phyloP scores from a whole-genome alignment of 2,329 filamentous ascomycete genomes.

The Emydomyces testavorans region DNA sequence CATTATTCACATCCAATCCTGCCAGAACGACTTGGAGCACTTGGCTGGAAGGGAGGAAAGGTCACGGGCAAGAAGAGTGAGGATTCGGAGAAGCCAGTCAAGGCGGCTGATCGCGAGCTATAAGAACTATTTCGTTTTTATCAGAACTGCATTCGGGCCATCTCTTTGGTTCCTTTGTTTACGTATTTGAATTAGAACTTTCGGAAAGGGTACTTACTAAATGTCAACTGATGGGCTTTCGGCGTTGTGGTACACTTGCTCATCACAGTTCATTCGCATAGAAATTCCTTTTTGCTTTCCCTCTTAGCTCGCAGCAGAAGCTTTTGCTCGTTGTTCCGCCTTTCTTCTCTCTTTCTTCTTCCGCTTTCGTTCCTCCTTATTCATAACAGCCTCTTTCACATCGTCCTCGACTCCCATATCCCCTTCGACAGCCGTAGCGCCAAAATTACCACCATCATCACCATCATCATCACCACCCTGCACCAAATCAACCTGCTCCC shows the following conservation, averaged over 20 bases:
- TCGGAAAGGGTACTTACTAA: slow-evolving; percentile 8
- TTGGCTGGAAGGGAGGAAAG: slow-evolving; percentile 65
- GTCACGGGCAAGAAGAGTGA: slow-evolving; percentile 38
- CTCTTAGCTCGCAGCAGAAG: slow-evolving; percentile 8
- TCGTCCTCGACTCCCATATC: slow-evolving; percentile 31
- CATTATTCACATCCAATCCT: slow-evolving; percentile 97
- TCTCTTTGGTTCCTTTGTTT: slow-evolving; percentile 2
- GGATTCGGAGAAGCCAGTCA: slow-evolving; percentile 50
- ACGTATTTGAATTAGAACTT: neutral
- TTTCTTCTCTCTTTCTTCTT: slow-evolving; percentile 45
- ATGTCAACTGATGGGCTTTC: slow-evolving; percentile 3
- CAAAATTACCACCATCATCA: slow-evolving; percentile 13
- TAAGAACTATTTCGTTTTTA: slow-evolving; percentile 33
- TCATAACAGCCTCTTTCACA: slow-evolving; percentile 28
- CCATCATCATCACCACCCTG: slow-evolving; percentile 16
- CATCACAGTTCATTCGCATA: neutral
- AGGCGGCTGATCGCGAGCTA: slow-evolving; percentile 65
- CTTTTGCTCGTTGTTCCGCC: slow-evolving; percentile 27
- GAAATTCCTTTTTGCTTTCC: too few species aligned
- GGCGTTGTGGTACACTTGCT: slow-evolving; percentile 7
- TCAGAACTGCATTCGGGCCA: slow-evolving; percentile 3
- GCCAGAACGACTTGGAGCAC: slow-evolving; percentile 79
- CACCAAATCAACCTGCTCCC: slow-evolving; percentile 26
- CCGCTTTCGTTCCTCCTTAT: slow-evolving; percentile 44
- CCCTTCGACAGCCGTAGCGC: slow-evolving; percentile 29